Percentiles rank a stretch among this genome's conserved stretches.
phyloP scores from a whole-genome alignment of 345 rosid species.

The Pistacia vera region DNA sequence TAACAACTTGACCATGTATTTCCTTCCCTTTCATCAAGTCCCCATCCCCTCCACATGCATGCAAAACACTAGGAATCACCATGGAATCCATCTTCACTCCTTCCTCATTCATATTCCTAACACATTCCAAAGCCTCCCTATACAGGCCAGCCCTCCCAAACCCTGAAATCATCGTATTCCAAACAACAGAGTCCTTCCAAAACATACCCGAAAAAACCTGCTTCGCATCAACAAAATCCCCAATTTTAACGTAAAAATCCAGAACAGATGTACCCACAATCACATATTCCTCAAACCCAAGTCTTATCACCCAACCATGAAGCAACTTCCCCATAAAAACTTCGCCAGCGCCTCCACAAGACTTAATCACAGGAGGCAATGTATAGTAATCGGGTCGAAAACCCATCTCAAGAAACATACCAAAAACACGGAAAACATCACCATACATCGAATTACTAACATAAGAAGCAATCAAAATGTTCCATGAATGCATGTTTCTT shows the following conservation, averaged over 20 bases:
- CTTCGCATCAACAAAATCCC: conserved; percentile 18
- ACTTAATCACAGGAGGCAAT: conserved; percentile 25
- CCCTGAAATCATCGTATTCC: conserved; percentile 30
- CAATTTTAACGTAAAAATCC: conserved; percentile 29
- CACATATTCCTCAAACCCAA: conserved; percentile 28
- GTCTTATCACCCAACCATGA: conserved; percentile 26
- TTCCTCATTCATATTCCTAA: conserved; percentile 18
- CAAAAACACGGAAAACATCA: conserved; percentile 19
- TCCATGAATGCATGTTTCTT: conserved; percentile 31
- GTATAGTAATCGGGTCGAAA: conserved; percentile 30
- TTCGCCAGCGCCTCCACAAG: conserved; percentile 15
- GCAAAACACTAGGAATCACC: conserved; percentile 19
- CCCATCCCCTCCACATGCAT: conserved; percentile 27
- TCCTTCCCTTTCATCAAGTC: conserved; percentile 29
- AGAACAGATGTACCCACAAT: conserved; percentile 29
- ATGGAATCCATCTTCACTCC: conserved; percentile 18
- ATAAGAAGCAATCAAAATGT: conserved; percentile 25
- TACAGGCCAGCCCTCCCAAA: conserved; percentile 26
- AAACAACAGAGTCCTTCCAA: conserved; percentile 27
- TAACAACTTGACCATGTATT: conserved; percentile 24
- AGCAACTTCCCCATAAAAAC: conserved; percentile 17
- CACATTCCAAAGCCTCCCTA: conserved; percentile 19
- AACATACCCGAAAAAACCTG: conserved; percentile 18
- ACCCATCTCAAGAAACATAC: conserved; percentile 10
- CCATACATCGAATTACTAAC: conserved; percentile 18